These are phyloP conservation scores for Globisporangium megalacanthum DNA, from an alignment of 352 stramenopile species.

Conservation along the genomic window DNA sequence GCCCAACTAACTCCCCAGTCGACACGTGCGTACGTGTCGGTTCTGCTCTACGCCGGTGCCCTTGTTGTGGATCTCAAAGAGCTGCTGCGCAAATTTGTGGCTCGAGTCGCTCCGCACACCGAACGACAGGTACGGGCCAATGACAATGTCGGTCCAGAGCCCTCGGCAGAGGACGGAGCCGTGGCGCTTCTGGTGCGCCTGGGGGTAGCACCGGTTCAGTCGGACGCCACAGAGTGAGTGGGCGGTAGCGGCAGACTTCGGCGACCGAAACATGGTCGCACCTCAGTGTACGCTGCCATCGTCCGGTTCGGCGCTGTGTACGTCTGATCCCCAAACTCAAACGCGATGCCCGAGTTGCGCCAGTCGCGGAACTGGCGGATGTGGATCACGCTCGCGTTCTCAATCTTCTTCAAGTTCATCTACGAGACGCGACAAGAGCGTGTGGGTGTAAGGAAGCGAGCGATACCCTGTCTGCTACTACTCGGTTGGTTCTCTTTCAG, in stretches of 20 bases:
- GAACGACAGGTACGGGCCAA: slow-evolving; percentile 89
- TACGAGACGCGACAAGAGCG: slow-evolving; percentile 11
- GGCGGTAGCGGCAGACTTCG: neutral
- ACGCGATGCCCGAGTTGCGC: slow-evolving; percentile 91
- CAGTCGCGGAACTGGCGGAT: slow-evolving; percentile 89
- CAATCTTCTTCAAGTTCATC: slow-evolving; percentile 81
- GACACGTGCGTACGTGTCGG: slow-evolving; percentile 61
- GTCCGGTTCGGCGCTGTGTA: slow-evolving; percentile 90
- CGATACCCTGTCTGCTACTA: neutral
- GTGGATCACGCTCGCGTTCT: slow-evolving; percentile 91
- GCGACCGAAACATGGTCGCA: slow-evolving; percentile 7
- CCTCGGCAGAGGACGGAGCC: slow-evolving; percentile 77
- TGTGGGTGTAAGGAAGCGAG: neutral
- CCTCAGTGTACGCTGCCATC: slow-evolving; percentile 87
- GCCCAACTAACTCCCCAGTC: neutral
- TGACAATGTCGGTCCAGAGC: slow-evolving; percentile 90
- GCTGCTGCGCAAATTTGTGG: slow-evolving; percentile 72
- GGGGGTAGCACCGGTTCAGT: too few relatives aligned
- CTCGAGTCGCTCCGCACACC: slow-evolving; percentile 77
- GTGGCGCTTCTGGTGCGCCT: slow-evolving; percentile 68
- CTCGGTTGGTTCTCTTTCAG: too few relatives aligned
- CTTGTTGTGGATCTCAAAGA: slow-evolving; percentile 94
- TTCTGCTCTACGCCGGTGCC: slow-evolving; percentile 92
- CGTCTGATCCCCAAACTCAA: slow-evolving; percentile 92
- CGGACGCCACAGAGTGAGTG: neutral